Base-by-base conservation (phyloP, 169 alveolate genomes). In the Cryptosporidium ryanae region DNA sequence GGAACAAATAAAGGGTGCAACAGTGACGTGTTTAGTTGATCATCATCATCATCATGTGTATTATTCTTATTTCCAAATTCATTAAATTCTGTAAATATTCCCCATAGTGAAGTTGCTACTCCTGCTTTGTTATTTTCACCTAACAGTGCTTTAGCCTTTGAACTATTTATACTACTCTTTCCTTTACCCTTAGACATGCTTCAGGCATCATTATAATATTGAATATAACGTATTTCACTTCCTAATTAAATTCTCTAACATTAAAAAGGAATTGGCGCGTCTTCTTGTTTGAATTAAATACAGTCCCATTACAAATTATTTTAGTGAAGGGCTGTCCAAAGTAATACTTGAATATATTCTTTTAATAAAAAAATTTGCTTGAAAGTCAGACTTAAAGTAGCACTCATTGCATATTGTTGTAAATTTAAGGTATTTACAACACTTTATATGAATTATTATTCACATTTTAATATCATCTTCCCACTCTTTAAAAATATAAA, bases 31-130 rank as follows among this genome's bases (percentile, higher is more conserved):
- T 25, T 55, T 55, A 70, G 66, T 31, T 50, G 66, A 0, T 70
- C 84, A 43, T 21, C 17, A 48, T 21, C 17, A 48, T 25, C 48
- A 50, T 44, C 29, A 6, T 27, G 29, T 4, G 67, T 54, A n/a
- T 55, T 66, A 25, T 27, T 38, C 5, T 70, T 61, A 34, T 23
- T 32, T 21, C 8, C n/a, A 15, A 54, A 12, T 25, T 13, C 21
- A 23, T 27, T 54, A 54, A 70, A 70, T 61, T 70, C 84, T 0
- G 66, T 27, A 70, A 70, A 70, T 23, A 70, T 55, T 23, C 67
- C 67, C 84, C 84, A 70, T 54, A 70, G 17, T 31, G 84, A 50
- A 8, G 84, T 70, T 54, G 84, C 66, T 31, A 70, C 84, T 7
- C 67, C 84, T 31, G 25, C 67, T 2, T 31, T 15, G 44, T 54